Base-by-base conservation (phyloP, 306 rosid species). In the Benincasa hispida region DNA sequence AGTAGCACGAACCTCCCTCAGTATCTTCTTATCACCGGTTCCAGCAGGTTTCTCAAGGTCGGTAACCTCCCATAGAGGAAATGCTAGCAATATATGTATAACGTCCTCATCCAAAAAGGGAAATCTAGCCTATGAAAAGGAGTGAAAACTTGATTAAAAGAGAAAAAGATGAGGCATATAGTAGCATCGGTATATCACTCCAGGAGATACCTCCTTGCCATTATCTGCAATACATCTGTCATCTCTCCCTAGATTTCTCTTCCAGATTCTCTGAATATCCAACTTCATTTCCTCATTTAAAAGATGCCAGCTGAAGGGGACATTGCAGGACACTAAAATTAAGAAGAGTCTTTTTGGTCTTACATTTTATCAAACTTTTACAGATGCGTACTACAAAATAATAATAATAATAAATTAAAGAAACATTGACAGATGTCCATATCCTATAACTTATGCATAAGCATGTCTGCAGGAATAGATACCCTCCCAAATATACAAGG, bases 101-200 rank as follows among this genome's bases (percentile, higher is more conserved):
- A 91, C 96, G 83, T 94, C 96, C 84, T 94, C 98, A 83, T 94
- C 98, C 91, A 94, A 83, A 84, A 91, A 94, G 3, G 98, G 98
- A 84, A 94, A 94, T 76, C 97, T 89, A 68, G 97, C 97, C 98
- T 94, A 45, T 45, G 10, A 53, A 78, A 47, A 34, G 57, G 54
- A 54, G 50, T 53, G 74, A 2, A 37, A 57, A 39, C 19, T 30
- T 59, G 54, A 67, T 47, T 57, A 37, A 48, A 60, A 57, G 47
- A 17, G 79, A 42, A 78, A n/a, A 53, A 73, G 55, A 47, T 18
- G 30, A 53, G 80, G 32, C 30, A 32, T 34, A 32, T 7, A 35
- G 32, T 32, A 75, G 63, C 19, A 24, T 65, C 48, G 69, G 45
- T 12, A 10, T 53, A 73, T 65, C 8, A 75, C 47, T 76, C 60